Evolutionary conservation across 2,329 filamentous ascomycete species (phyloP).

Genomic region (Cadophora luteo-olivacea): DNA sequence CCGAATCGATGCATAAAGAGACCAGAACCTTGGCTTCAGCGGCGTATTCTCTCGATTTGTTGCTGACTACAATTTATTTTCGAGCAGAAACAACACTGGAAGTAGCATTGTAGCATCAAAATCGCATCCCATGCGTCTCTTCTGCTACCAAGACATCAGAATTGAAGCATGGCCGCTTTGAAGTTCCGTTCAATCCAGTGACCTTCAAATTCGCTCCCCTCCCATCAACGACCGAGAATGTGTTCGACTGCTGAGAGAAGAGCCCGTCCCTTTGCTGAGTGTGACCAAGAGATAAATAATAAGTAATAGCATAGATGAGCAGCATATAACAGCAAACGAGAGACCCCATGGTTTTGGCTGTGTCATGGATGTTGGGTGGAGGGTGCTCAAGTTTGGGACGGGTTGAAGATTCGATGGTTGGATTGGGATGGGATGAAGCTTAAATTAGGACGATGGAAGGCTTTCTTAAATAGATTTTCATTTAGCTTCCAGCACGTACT

Average conservation of each 20-base stretch:
- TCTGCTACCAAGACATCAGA: not conserved
- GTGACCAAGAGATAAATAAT: slow-evolving; percentile 10
- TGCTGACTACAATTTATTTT: no score
- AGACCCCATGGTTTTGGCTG: not conserved
- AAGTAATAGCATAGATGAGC: slow-evolving; percentile 12
- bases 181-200: not conserved
- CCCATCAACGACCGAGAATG: not conserved
- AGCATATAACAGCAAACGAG: slow-evolving; percentile 11
- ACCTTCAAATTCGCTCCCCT: not conserved
- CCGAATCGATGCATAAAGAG: no score
- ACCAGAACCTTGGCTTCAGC: no score
- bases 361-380: not conserved
- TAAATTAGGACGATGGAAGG: no score
- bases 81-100: no score
- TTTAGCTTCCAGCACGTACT: no score
- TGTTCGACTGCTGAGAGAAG: not conserved
- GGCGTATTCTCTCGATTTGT: no score
- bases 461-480: no score
- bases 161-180: not conserved
- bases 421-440: no score
- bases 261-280: not conserved
- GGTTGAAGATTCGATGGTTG: no score
- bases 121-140: no score
- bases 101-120: not conserved
- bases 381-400: no score